Percentiles rank a stretch among this genome's conserved stretches.
phyloP scores from a whole-genome alignment of 2,329 filamentous ascomycete species.

The Biscogniauxia marginata region DNA sequence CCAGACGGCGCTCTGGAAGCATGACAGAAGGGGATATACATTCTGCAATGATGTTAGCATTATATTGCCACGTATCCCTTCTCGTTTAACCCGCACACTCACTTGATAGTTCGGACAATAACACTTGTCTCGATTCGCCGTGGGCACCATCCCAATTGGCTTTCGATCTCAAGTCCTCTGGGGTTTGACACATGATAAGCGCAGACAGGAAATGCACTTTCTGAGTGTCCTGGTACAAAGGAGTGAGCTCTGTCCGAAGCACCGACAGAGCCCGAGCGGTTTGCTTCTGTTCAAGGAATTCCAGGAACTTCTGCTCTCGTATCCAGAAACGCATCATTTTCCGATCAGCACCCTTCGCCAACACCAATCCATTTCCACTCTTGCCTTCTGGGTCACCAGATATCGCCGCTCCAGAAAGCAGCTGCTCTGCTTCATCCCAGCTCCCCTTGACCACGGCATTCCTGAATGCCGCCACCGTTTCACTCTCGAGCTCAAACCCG shows the following conservation, averaged over 20 bases:
- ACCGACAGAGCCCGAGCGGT: slow-evolving; percentile 73
- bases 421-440: slow-evolving; percentile 81
- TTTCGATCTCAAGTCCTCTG: slow-evolving; percentile 72
- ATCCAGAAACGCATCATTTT: slow-evolving; percentile 84
- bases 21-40: slow-evolving; percentile 95
- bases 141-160: slow-evolving; percentile 83
- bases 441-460: slow-evolving; percentile 74
- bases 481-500: slow-evolving; percentile 82
- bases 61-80: not conserved
- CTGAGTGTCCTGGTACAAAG: slow-evolving; percentile 73
- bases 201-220: slow-evolving; percentile 83
- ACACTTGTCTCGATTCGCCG: slow-evolving; percentile 68
- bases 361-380: slow-evolving; percentile 61
- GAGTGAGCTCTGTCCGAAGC: slow-evolving; percentile 84
- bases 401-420: slow-evolving; percentile 61
- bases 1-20: slow-evolving; percentile 89
- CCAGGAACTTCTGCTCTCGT: slow-evolving; percentile 91
- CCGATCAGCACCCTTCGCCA: slow-evolving; percentile 72
- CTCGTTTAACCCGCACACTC: slow-evolving; percentile 34
- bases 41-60: slow-evolving; percentile 46
- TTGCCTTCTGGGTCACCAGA: slow-evolving; percentile 33
- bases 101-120: slow-evolving; percentile 85
- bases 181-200: slow-evolving; percentile 82
- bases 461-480: slow-evolving; percentile 82
- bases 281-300: slow-evolving; percentile 77